These are phyloP conservation scores for Pichia phayaonensis DNA, from an alignment of 805 yeast genomes.

Conservation along the genomic window DNA sequence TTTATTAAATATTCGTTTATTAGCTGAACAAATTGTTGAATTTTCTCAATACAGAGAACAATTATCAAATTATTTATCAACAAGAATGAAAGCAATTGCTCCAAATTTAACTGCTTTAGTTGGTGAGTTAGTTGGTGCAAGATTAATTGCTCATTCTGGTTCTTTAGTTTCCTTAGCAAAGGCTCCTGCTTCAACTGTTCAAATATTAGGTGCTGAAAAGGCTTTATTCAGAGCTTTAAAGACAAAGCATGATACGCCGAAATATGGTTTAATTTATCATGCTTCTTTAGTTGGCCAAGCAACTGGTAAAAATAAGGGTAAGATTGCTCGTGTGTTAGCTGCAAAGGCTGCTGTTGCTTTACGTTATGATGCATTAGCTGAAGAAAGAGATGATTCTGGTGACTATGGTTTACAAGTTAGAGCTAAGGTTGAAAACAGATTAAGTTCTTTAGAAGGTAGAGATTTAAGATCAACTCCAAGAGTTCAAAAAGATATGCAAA, in stretches of 20 bases:
- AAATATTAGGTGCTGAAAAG: slow-evolving; percentile 98
- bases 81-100: slow-evolving; percentile 98
- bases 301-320: slow-evolving; percentile 96
- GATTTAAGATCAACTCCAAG: slow-evolving; percentile 86
- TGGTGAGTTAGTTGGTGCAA: slow-evolving; percentile 97
- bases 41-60: slow-evolving; percentile 96
- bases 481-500: slow-evolving; percentile 74
- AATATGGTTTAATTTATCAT: slow-evolving; percentile 94
- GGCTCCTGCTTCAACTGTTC: slow-evolving; percentile 98
- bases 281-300: slow-evolving; percentile 98
- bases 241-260: slow-evolving; percentile 98
- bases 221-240: slow-evolving; percentile 97
- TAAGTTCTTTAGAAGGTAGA: slow-evolving; percentile 93
- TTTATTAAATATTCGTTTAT: slow-evolving; percentile 75
- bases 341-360: slow-evolving; percentile 97
- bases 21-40: slow-evolving; percentile 95
- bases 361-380: slow-evolving; percentile 94
- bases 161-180: slow-evolving; percentile 90
- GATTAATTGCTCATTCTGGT: slow-evolving; percentile 96
- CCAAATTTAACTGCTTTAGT: slow-evolving; percentile 93
- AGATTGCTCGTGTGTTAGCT: slow-evolving; percentile 96
- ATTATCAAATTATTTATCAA: slow-evolving; percentile 78
- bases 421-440: slow-evolving; percentile 88
- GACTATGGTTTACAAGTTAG: slow-evolving; percentile 88
- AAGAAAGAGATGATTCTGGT: slow-evolving; percentile 93